Base-by-base conservation (phyloP, 176 grass and related monocot genomes). In the Eragrostis nindensis region DNA sequence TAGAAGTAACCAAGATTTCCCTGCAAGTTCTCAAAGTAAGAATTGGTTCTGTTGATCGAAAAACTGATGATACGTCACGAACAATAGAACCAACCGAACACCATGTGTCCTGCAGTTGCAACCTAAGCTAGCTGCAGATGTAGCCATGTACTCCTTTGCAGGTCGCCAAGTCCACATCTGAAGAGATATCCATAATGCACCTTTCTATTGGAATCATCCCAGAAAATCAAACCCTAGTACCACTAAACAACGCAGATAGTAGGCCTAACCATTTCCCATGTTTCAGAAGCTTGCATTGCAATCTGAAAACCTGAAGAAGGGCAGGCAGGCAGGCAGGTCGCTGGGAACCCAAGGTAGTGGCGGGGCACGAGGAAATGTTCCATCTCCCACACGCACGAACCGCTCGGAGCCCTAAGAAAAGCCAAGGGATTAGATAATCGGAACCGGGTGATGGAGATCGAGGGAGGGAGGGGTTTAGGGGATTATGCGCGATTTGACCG, bases 401-500 rank as follows among this genome's bases (percentile, higher is more conserved):
- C 63, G 9, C 73, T 66, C 68, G 52, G 6, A 66, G 5, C 68
- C 61, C 68, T 14, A 79, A 70, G n/a, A 68, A 80, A 86, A 39
- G 21, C n/a, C n/a, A 38, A 12, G 1, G 1, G 30, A 16, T 1
- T 62, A 45, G 24, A 63, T 47, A 48, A 45, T 36, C 30, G 41
- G 41, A 45, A 18, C 56, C 15, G 59, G 64, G 29, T 26, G 64
- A 80, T 5, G 45, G 47, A 49, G 82, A 89, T 89, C 77, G 82
- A 85, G 82, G 27, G 87, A n/a, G n/a, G n/a, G n/a, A 26, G 57
- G 57, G 65, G 77, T 89, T 89, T 72, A 66, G 82, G 87, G 87
- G 82, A 89, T 89, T 72, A 89, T 72, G 46, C 26, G 32, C 5
- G 65, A 85, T 89, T 81, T 89, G 87, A 89, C 72, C 41, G 66